Base-by-base conservation (phyloP, 768 basidiomycete genomes). In the Cyclocybe cylindracea region DNA sequence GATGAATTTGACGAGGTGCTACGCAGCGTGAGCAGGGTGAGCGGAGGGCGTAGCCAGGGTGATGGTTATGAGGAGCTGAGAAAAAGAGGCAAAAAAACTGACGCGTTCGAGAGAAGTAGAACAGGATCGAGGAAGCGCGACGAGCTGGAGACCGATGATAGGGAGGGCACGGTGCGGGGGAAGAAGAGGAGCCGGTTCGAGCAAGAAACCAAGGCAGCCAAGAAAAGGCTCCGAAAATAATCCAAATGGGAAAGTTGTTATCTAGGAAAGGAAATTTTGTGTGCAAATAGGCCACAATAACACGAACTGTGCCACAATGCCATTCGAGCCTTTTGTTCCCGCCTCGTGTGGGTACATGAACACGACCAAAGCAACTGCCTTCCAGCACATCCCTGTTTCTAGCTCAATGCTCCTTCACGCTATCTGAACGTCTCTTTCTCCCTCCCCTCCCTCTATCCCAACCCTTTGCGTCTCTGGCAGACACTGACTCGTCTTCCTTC, bases 51-150 rank as follows among this genome's bases (percentile, higher is more conserved):
- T 41, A 63, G 74, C 39, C 74, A 70, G 14, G 68, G 78, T 6
- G 91, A 92, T 63, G 93, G 90, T 8, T 95, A 95, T 52, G 92
- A 94, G 51, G 87, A 87, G 60, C 74, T 95, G 53, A 72, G 91
- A 58, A 72, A 79, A 63, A 80, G 76, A 56, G 83, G 86, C 5
- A 86, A 81, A 70, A 89, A 86, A 66, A 72, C 70, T 39, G 74
- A 78, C 56, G 76, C 83, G 1, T 67, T 93, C 29, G 78, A 78
- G 44, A 71, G 90, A 51, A 84, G 87, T 46, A 74, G 85, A 29
- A 59, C 46, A 10, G 63, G 52, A 45, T 51, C 59, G 8, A 66
- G 62, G 47, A 68, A 63, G 40, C 58, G 69, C 32, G 63, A 60
- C 9, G 67, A 61, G 33, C 51, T 44, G 13, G 57, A 56, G 38